Evolutionary conservation across 2,329 filamentous ascomycete species (phyloP).

Genomic region (Calycina marina): DNA sequence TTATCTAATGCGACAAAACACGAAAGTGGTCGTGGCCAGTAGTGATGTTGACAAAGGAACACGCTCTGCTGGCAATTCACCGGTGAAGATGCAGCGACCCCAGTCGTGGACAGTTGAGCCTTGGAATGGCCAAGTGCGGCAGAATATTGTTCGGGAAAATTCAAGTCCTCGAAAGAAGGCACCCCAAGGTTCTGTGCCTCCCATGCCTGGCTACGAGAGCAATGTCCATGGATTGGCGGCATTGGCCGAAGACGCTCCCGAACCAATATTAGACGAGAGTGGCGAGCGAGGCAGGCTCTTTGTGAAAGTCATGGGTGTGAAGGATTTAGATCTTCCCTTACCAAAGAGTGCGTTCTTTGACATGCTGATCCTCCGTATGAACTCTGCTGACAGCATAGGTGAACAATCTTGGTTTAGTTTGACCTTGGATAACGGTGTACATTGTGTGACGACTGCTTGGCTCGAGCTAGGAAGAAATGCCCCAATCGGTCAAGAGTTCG

Average conservation of each 20-base stretch:
- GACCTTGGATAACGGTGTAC: conserved; percentile 93
- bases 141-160: conserved; percentile 48
- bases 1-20: conserved; percentile 97
- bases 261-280: conserved; percentile 54
- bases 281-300: conserved; percentile 84
- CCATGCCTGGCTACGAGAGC: conserved; percentile 77
- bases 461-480: conserved; percentile 82
- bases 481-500: conserved; percentile 94
- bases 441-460: conserved; percentile 95
- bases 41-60: conserved; percentile 45
- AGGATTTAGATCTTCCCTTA: conserved; percentile 82
- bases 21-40: conserved; percentile 89
- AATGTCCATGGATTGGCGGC: conserved; percentile 48
- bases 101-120: conserved; percentile 95
- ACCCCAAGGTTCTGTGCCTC: conserved; percentile 50
- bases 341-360: conserved; percentile 66
- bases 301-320: conserved; percentile 97
- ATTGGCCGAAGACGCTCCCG: conserved; percentile 42
- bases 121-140: conserved; percentile 73
- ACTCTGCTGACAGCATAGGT: too few relatives aligned
- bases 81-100: conserved; percentile 62
- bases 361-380: too few relatives aligned
- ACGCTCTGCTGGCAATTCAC: conserved; percentile 52
- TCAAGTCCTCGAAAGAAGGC: conserved; percentile 27
- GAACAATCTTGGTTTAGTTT: conserved; percentile 90